A percentile compares a stretch with the other conserved stretches of the same genome.
These are phyloP conservation scores for Phytopythium delawarense DNA, from an alignment of 352 stramenopile species.

Conservation along the genomic window DNA sequence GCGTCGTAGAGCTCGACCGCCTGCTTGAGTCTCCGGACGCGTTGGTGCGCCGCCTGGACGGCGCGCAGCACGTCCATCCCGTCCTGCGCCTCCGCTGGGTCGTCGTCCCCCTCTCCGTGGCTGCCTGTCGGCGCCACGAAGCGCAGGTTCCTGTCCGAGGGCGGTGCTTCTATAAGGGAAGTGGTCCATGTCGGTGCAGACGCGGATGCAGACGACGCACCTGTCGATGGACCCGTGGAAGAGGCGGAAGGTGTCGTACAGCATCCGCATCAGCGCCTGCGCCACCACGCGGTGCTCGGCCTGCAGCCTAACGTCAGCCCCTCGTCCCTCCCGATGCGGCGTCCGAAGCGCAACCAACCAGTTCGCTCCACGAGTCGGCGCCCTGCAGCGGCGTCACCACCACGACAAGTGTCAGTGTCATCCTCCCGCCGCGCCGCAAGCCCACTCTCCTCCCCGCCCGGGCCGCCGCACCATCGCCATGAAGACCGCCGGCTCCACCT, in stretches of 20 bases:
- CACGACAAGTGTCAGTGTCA: no score
- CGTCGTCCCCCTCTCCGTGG: no score
- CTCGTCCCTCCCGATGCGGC: background rate
- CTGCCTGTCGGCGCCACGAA: background rate
- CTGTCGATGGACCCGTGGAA: conserved; percentile 52
- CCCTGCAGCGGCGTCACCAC: conserved; percentile 12
- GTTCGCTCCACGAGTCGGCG: conserved; percentile 19
- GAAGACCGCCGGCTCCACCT: conserved; percentile 59
- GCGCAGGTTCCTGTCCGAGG: conserved; percentile 13
- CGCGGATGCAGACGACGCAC: conserved; percentile 9
- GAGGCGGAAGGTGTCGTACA: conserved; percentile 51
- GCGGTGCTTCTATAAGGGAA: no score
- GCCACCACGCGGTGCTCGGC: conserved; percentile 33
- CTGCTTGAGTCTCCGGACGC: conserved; percentile 39
- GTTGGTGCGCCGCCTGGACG: conserved; percentile 32
- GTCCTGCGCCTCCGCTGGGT: conserved; percentile 11
- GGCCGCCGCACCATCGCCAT: conserved; percentile 40
- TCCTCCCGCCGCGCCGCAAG: no score
- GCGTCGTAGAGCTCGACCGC: conserved; percentile 16
- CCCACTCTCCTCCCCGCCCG: background rate
- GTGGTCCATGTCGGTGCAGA: no score
- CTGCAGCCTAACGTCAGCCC: conserved; percentile 12
- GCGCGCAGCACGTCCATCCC: conserved; percentile 48
- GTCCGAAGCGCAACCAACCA: conserved; percentile 18
- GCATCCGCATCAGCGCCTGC: conserved; percentile 28